These are phyloP conservation scores for Aureobasidium sp. DNA, from an alignment of 2,329 filamentous ascomycete species.

Conservation along the genomic window DNA sequence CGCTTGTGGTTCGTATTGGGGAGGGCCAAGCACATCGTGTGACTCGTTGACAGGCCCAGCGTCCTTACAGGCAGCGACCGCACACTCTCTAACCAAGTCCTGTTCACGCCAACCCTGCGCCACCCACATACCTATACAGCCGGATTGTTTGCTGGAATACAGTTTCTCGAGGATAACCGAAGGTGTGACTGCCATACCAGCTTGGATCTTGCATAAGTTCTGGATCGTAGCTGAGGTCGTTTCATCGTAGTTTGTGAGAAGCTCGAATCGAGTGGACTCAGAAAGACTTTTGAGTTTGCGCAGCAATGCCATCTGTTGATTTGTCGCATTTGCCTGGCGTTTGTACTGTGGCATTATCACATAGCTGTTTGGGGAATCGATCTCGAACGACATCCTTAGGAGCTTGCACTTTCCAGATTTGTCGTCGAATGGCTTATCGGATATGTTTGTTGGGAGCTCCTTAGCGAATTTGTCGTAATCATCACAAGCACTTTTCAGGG, in stretches of 20 bases:
- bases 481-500: not conserved
- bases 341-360: constrained; percentile 1
- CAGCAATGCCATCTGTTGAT: not conserved
- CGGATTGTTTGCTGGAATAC: not conserved
- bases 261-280: not conserved
- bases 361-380: not conserved
- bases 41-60: no score
- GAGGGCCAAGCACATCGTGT: no score
- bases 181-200: not conserved
- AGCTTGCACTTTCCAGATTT: constrained; percentile 6
- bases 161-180: not conserved
- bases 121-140: not conserved
- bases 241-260: not conserved
- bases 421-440: not conserved
- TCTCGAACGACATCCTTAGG: not conserved
- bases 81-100: not conserved
- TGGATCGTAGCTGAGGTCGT: not conserved
- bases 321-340: not conserved
- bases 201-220: not conserved
- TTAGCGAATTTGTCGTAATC: not conserved
- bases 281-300: not conserved
- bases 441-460: not conserved
- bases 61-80: not conserved
- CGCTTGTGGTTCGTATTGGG: not conserved
- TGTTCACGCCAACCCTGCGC: constrained; percentile 1